phyloP scores from a whole-genome alignment of 2,329 filamentous ascomycete species.

The Diaporthe citriasiana region DNA sequence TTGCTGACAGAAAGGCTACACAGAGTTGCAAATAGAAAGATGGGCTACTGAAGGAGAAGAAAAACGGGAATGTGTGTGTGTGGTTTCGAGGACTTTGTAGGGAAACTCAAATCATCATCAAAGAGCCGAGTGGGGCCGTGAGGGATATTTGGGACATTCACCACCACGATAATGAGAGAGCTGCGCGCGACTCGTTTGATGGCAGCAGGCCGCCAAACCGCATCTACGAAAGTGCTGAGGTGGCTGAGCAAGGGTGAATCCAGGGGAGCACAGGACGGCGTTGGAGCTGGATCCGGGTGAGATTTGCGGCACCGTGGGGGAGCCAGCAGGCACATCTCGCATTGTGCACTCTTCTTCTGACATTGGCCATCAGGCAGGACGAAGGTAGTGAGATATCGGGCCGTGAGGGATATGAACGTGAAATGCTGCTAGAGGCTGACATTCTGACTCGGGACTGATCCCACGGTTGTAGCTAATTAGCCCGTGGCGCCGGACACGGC shows the following conservation, averaged over 20 bases:
- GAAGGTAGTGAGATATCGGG: conserved; percentile 20
- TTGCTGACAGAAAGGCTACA: neutral
- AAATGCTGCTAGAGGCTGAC: conserved; percentile 10
- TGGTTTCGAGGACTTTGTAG: neutral
- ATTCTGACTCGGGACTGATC: conserved; percentile 23
- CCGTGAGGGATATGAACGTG: neutral
- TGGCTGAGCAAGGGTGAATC: conserved; percentile 28
- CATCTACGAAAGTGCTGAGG: conserved; percentile 22
- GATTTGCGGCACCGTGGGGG: conserved; percentile 18
- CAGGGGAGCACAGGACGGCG: conserved; percentile 9
- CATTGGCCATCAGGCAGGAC: neutral
- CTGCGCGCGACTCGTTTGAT: conserved; percentile 19
- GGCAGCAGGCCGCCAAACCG: neutral
- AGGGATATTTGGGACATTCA: conserved; percentile 38
- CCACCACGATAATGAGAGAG: neutral
- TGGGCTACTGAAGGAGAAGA: neutral
- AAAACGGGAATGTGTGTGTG: neutral
- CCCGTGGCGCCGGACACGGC: conserved; percentile 20
- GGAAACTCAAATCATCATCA: conserved; percentile 9
- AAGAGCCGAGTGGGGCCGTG: conserved; percentile 34
- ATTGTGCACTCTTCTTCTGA: conserved; percentile 21
- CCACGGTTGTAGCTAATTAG: conserved; percentile 10
- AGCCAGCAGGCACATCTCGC: neutral
- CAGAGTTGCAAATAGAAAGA: neutral
- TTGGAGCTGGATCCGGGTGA: conserved; percentile 21